A percentile compares a stretch with the other conserved stretches of the same genome.
phyloP scores from a whole-genome alignment of 257 asterid species.

The Solanum piurae region DNA sequence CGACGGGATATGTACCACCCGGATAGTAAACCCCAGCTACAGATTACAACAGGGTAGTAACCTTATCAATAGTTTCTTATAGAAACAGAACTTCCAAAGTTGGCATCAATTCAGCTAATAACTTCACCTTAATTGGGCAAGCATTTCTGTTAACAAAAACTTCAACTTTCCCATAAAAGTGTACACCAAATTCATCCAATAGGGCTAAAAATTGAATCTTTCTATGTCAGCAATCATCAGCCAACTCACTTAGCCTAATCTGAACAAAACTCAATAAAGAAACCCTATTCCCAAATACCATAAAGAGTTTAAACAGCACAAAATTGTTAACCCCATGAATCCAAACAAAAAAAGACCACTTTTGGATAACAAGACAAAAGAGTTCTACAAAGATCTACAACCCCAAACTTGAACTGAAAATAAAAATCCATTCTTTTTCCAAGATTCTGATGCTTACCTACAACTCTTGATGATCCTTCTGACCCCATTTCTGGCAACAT shows the following conservation, averaged over 20 bases:
- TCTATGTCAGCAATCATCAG: not conserved
- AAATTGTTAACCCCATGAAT: not conserved
- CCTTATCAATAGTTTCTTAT: not conserved
- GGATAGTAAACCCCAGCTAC: not conserved
- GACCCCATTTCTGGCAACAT: conserved; percentile 44
- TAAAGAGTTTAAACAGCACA: not conserved
- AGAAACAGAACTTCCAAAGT: not conserved
- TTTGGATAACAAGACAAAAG: not conserved
- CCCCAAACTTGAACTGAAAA: not conserved
- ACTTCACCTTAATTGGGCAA: not conserved
- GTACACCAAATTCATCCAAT: not conserved
- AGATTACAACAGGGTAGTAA: not conserved
- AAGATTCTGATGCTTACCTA: conserved; percentile 37
- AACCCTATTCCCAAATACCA: not conserved
- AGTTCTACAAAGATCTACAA: not conserved
- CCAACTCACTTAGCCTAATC: not conserved
- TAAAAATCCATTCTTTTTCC: not conserved
- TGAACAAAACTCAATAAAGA: not conserved
- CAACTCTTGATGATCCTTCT: conserved; percentile 56
- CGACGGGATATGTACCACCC: not conserved
- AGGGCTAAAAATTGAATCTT: not conserved
- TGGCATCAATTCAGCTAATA: not conserved
- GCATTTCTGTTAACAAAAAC: not conserved
- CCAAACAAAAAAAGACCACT: not conserved
- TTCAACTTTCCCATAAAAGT: not conserved